These are phyloP conservation scores for Fusarium sp. DNA, from an alignment of 2,329 filamentous ascomycete genomes.

Conservation along the genomic window DNA sequence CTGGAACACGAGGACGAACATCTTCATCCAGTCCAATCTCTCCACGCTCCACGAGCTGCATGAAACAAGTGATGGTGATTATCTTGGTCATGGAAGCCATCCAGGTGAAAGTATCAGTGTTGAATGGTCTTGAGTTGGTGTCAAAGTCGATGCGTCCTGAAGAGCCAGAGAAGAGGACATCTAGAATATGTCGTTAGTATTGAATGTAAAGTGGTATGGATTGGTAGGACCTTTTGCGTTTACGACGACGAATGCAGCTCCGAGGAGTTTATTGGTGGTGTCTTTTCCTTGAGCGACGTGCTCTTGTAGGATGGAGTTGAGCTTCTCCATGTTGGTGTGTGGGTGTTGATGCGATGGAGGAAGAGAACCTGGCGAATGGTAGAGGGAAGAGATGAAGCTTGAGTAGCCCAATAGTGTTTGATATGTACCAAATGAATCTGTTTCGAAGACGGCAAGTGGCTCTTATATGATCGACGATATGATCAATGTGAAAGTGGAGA, in stretches of 20 bases:
- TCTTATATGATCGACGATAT: background rate
- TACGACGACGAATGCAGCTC: slow-evolving; percentile 52
- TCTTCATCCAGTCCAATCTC: slow-evolving; percentile 53
- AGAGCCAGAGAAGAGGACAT: slow-evolving; percentile 51
- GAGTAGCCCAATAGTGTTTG: too few relatives aligned
- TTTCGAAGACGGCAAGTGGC: background rate
- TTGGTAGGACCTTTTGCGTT: slow-evolving; percentile 46
- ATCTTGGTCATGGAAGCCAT: slow-evolving; percentile 60
- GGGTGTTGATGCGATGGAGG: background rate
- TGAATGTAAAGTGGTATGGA: background rate
- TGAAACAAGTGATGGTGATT: slow-evolving; percentile 51
- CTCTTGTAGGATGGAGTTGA: slow-evolving; percentile 47
- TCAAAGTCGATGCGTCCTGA: slow-evolving; percentile 53
- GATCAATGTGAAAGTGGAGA: background rate
- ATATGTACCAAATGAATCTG: too few relatives aligned
- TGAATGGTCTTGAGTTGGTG: slow-evolving; percentile 47
- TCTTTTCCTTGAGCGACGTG: slow-evolving; percentile 47
- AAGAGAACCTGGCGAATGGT: background rate
- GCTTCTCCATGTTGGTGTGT: slow-evolving; percentile 41
- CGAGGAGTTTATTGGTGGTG: slow-evolving; percentile 50
- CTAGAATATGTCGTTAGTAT: slow-evolving; percentile 35
- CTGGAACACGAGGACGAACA: slow-evolving; percentile 49
- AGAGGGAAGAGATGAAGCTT: too few relatives aligned
- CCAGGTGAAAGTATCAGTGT: slow-evolving; percentile 50
- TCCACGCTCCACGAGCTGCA: slow-evolving; percentile 56